Conservation (phyloP, 1,284 basidiomycete species). For the Schizophyllum amplum region DNA sequence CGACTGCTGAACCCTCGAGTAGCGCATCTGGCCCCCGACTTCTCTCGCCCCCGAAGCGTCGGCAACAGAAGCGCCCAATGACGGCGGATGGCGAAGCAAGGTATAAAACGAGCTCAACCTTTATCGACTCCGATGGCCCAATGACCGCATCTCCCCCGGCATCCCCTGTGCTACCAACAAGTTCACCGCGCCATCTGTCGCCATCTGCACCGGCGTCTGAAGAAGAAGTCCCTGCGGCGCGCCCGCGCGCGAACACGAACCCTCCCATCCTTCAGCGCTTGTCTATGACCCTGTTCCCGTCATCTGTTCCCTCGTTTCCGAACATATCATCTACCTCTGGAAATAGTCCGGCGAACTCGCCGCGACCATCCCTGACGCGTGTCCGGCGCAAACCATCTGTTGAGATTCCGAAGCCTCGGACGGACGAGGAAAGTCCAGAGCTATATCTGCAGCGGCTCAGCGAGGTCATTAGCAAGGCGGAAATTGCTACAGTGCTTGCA, state of each 20-base stretch:
- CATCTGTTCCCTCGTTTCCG: conserved; percentile 33
- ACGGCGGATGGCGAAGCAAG: background rate
- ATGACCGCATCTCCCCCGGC: conserved; percentile 15
- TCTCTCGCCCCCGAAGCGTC: background rate
- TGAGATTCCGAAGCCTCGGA: conserved; percentile 42
- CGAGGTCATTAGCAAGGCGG: conserved; percentile 60
- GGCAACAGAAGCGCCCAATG: background rate
- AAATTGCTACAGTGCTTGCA: conserved; percentile 73
- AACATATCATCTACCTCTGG: conserved; percentile 18
- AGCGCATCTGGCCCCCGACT: background rate
- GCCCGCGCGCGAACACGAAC: conserved; percentile 59
- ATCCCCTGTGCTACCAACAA: background rate
- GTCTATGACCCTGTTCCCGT: conserved; percentile 56
- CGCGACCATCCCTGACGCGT: conserved; percentile 32
- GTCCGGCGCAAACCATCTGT: conserved; percentile 26
- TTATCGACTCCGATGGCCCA: conserved; percentile 13
- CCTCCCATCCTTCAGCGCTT: conserved; percentile 63
- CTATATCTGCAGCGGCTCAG: conserved; percentile 59
- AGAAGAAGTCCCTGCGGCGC: conserved; percentile 17
- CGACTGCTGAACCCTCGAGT: background rate
- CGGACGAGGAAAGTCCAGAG: conserved; percentile 60
- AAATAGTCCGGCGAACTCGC: conserved; percentile 29
- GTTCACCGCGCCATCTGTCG: background rate
- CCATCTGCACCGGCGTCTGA: conserved; percentile 12
- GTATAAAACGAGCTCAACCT: conserved; percentile 7